Evolutionary conservation across 306 rosid genomes (phyloP), one percentile per base, ranked within the genome.

Genomic region (Cucumis cinereus): DNA sequence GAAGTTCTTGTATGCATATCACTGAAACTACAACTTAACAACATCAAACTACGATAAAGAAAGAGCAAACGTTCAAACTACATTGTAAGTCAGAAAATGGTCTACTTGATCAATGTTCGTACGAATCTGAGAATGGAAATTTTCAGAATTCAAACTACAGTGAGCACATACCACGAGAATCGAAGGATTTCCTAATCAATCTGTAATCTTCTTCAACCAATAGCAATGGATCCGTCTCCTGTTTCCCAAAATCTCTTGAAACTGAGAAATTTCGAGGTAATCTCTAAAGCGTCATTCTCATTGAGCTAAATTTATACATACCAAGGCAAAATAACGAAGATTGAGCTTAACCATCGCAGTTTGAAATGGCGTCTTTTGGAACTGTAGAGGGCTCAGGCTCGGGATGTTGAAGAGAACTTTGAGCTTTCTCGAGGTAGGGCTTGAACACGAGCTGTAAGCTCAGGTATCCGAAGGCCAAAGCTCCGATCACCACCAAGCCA

Each of bases 401-500:
- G 16, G 82, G 80, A 64, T 87, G 83, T 4, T 78, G 84, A 10
- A 77, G 77, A 58, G 75, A 62, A 10, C 74, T 74, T 52, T 87
- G 93, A 61, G 96, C 96, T 84, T 85, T 86, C 57, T 91, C 91
- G 16, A 93, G 90, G 75, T 80, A 93, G 70, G 96, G 90, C 69
- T 88, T 90, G 84, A 91, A 88, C 12, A 90, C 97, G 38, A 93
- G 87, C 24, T 81, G 91, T 0, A 91, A 6, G 76, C 87, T 93
- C 16, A 93, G 80, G 79, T 88, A 93, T 13, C 98, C 98, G 64
- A 93, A 93, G 10, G 94, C 96, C 66, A 91, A 17, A 17, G 97
- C 86, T 81, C 98, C 97, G 35, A 93, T n/a, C 74, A 93, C 97
- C 79, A 93, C 97, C 57, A 93, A 77, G 24, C 85, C 89, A 33